Evolutionary conservation across 1,284 basidiomycete species (phyloP).

Genomic region (Stygiomarasmius scandens): DNA sequence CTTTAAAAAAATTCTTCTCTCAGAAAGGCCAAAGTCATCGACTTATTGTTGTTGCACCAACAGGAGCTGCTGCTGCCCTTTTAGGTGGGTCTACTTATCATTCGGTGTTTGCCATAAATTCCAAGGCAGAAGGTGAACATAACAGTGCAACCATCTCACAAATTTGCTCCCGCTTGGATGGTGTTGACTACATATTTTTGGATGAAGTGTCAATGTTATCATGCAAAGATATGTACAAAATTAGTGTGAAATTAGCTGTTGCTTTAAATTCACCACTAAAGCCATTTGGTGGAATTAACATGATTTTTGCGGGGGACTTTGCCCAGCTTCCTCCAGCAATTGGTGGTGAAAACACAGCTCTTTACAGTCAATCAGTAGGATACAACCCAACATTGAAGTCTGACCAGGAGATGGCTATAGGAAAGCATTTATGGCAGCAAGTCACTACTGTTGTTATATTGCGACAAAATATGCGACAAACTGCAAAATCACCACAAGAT

Average conservation of each 20-base stretch:
- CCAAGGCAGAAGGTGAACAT: conserved; percentile 1
- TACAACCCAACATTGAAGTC: not conserved
- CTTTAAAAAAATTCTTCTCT: not conserved
- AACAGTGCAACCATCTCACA: not conserved
- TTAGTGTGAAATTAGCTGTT: conserved; percentile 10
- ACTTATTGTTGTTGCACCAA: conserved; percentile 36
- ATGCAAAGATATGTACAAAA: conserved; percentile 15
- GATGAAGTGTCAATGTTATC: conserved; percentile 25
- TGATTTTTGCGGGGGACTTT: conserved; percentile 23
- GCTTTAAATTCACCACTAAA: not conserved
- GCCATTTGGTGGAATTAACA: conserved; percentile 20
- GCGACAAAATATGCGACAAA: not conserved
- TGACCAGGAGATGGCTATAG: conserved; percentile 26
- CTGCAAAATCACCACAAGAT: not conserved
- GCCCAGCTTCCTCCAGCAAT: conserved; percentile 17
- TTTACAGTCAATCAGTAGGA: conserved; percentile 1
- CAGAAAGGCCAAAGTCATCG: conserved; percentile 23
- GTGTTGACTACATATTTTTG: conserved; percentile 20
- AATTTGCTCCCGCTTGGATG: conserved; percentile 1
- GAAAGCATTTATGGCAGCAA: conserved; percentile 38
- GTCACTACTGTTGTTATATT: conserved; percentile 24
- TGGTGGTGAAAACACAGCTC: conserved; percentile 7
- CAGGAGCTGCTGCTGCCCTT: conserved; percentile 29
- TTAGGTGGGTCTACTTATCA: conserved; percentile 33
- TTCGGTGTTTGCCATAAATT: conserved; percentile 26